Conservation (phyloP, 495 filamentous ascomycete genomes). For the Penicillium paradoxum region DNA sequence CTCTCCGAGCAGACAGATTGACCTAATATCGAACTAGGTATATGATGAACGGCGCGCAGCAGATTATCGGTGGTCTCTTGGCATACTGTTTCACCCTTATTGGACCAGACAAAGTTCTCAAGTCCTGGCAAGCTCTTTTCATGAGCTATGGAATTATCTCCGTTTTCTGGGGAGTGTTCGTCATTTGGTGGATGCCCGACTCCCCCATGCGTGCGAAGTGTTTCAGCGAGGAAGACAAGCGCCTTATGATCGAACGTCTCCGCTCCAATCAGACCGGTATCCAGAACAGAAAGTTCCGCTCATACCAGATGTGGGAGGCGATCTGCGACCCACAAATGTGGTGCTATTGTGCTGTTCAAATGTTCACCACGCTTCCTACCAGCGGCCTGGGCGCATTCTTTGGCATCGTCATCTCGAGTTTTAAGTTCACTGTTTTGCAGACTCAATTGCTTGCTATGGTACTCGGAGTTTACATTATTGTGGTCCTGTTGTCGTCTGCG, state of each 20-base stretch:
- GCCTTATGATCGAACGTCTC: conserved; percentile 44
- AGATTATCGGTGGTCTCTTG: conserved; percentile 51
- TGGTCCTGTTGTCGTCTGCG: conserved; percentile 56
- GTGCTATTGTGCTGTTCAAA: conserved; percentile 49
- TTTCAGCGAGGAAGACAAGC: conserved; percentile 47
- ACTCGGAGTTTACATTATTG: conserved; percentile 58
- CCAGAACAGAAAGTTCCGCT: conserved; percentile 47
- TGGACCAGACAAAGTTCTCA: conserved; percentile 33
- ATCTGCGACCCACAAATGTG: conserved; percentile 41
- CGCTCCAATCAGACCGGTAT: conserved; percentile 52
- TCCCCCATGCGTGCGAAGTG: conserved; percentile 47
- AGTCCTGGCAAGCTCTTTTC: conserved; percentile 58
- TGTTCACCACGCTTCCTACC: conserved; percentile 64
- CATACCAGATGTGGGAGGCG: conserved; percentile 42
- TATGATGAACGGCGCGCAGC: conserved; percentile 61
- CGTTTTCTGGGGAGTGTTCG: conserved; percentile 46
- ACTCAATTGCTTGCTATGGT: conserved; percentile 59
- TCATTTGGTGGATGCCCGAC: conserved; percentile 45
- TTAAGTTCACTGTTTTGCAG: conserved; percentile 40
- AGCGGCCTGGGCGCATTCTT: conserved; percentile 63
- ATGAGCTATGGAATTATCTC: conserved; percentile 52
- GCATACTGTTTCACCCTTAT: conserved; percentile 57
- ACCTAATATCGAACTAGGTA: conserved; percentile 34
- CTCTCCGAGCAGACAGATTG: not conserved
- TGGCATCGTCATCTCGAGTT: conserved; percentile 52